phyloP scores from a whole-genome alignment of 1,139 yeast species.

The Kodamaea suecica region DNA sequence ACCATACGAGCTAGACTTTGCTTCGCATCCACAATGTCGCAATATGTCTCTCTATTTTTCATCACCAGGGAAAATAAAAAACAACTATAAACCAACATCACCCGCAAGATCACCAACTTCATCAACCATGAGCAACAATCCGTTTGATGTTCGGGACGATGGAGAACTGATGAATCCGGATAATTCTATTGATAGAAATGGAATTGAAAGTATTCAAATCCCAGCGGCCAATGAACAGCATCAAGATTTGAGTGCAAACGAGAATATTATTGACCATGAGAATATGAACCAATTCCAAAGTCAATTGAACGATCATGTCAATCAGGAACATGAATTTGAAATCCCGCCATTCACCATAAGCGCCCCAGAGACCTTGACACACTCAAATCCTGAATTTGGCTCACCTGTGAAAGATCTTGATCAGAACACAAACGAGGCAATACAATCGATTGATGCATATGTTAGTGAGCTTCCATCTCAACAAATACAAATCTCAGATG shows the following conservation, averaged over 20 bases:
- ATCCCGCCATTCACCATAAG: background rate
- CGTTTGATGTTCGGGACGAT: background rate
- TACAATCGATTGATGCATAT: constrained; percentile 2
- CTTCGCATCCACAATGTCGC: too few species aligned
- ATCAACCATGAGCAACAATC: constrained; percentile 3
- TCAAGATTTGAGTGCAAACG: too few species aligned
- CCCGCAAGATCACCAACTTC: background rate
- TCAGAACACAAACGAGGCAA: constrained; percentile 7
- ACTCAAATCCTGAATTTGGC: background rate
- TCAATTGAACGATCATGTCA: background rate
- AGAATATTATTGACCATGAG: too few species aligned
- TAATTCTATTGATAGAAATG: background rate
- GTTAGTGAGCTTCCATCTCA: too few species aligned
- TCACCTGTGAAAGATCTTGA: background rate
- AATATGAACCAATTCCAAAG: too few species aligned
- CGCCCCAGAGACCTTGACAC: too few species aligned
- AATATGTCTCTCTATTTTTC: too few species aligned
- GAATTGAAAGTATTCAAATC: too few species aligned
- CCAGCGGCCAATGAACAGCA: too few species aligned
- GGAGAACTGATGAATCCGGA: background rate
- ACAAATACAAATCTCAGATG: too few species aligned
- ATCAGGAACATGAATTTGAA: background rate
- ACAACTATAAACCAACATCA: background rate
- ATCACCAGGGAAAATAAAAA: too few species aligned
- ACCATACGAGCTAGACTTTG: too few species aligned